Evolutionary conservation across 176 grass and related monocot genomes (phyloP).

Genomic region (Avena eriantha): DNA sequence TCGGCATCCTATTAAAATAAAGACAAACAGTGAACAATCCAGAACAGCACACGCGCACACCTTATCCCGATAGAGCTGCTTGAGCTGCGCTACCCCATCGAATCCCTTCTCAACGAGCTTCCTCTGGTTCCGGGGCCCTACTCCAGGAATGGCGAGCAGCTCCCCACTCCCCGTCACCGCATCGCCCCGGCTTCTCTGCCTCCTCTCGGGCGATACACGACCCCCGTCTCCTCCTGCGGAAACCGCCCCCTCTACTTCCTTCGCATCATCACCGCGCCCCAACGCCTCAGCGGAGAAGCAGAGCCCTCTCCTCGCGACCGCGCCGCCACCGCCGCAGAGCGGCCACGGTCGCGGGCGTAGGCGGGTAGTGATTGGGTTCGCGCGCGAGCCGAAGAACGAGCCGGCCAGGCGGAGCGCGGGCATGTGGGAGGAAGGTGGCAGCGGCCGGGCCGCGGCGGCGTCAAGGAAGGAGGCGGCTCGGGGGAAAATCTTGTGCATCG

Average conservation of each 20-base stretch:
- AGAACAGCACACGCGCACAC: constrained; percentile 27
- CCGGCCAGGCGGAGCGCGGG: constrained; percentile 41
- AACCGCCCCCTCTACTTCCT: constrained; percentile 16
- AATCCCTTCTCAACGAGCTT: constrained; percentile 93
- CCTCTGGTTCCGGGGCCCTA: constrained; percentile 80
- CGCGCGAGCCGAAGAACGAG: not conserved
- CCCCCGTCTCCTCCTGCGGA: constrained; percentile 15
- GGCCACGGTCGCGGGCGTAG: constrained; percentile 19
- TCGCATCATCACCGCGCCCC: constrained; percentile 9
- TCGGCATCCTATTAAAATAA: not conserved
- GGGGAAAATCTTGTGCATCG: constrained; percentile 57
- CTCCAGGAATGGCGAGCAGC: constrained; percentile 73
- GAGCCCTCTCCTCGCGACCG: constrained; percentile 42
- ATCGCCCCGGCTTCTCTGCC: constrained; percentile 54
- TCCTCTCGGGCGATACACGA: constrained; percentile 45
- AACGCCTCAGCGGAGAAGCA: constrained; percentile 43
- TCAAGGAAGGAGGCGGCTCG: constrained; percentile 47
- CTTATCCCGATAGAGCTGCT: constrained; percentile 92
- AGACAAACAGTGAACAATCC: not conserved
- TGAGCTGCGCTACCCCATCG: constrained; percentile 74
- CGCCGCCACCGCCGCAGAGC: constrained; percentile 16
- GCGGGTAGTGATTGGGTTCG: not conserved
- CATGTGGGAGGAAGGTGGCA: constrained; percentile 42
- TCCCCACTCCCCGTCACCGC: constrained; percentile 55
- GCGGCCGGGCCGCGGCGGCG: constrained; percentile 26